phyloP scores from a whole-genome alignment of 1,284 basidiomycete genomes.

The Puccinia novopanici region DNA sequence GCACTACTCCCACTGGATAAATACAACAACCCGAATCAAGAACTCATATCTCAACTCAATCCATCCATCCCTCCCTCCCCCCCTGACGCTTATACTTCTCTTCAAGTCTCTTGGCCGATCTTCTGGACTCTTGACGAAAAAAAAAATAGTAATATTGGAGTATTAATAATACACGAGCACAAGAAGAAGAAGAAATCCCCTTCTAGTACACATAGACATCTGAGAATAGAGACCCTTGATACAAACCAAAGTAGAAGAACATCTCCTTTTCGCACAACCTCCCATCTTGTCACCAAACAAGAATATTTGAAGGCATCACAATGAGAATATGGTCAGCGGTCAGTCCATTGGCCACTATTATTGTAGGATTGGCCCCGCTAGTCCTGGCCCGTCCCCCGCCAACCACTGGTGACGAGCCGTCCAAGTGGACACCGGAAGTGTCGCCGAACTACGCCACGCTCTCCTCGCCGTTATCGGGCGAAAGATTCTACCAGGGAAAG shows the following conservation, averaged over 20 bases:
- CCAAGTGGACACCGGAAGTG: not conserved
- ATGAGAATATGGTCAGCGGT: not conserved
- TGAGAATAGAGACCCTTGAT: no score
- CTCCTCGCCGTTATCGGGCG: slow-evolving; percentile 12
- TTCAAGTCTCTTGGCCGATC: no score
- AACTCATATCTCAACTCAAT: no score
- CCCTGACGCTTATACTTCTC: no score
- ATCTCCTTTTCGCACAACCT: not conserved
- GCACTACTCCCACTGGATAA: no score
- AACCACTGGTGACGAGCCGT: not conserved
- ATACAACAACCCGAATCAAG: no score
- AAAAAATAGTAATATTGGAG: no score
- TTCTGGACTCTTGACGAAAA: no score
- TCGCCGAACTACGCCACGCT: slow-evolving; percentile 17
- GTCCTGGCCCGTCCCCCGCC: slow-evolving; percentile 2
- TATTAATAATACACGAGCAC: no score
- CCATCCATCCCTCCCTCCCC: no score
- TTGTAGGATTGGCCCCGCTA: not conserved
- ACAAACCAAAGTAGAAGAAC: not conserved
- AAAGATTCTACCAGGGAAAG: slow-evolving; percentile 12
- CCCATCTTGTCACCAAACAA: not conserved
- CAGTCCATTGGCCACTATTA: not conserved
- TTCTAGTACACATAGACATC: no score
- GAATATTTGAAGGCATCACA: not conserved
- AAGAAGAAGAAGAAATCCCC: no score